Base-by-base conservation (phyloP, 2,329 filamentous ascomycete genomes). In the Fusarium fujikuroi region DNA sequence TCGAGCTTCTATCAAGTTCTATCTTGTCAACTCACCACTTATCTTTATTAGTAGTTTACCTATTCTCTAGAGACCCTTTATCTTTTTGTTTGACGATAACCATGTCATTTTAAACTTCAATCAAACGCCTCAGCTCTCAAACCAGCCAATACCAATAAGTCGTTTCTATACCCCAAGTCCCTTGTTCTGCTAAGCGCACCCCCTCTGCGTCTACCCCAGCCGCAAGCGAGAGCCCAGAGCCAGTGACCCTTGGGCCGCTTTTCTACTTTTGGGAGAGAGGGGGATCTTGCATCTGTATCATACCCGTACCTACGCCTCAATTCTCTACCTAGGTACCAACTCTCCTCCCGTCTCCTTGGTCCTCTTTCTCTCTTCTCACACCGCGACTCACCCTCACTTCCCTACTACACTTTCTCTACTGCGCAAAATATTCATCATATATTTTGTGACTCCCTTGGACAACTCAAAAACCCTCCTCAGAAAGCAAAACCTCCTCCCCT, bases 251-350 rank as follows among this genome's bases (percentile, higher is more conserved):
- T 74, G 66, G 59, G 23, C 60, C 66, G 58, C 70, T 75, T 63
- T 69, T 63, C 49, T 71, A 36, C 63, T 69, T 75, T 46, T 63
- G 58, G 58, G 56, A 43, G 54, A 63, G 72, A 68, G 68, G 75
- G 68, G 74, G 56, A 70, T 66, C 75, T 72, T 76, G 75, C 71
- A 76, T 77, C 68, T 76, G 73, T 28, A 46, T 39, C 15, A 30
- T 53, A 53, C 50, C 52, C 25, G 28, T 46, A 74, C 49, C 69
- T 47, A 62, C 69, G 70, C 58, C 69, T 76, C 63, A 63, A 63
- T 67, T 60, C 66, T 63, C 73, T 28, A 28, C 25, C 25, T 63
- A 32, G 32, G 32, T 32, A 63, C 63, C 73, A 56, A 57, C 52
- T 65, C 66, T 62, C 57, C 52, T 60, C 25, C 44, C 19, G 14